Base-by-base conservation (phyloP, 2,329 filamentous ascomycete genomes). In the Fusarium pininemorale region DNA sequence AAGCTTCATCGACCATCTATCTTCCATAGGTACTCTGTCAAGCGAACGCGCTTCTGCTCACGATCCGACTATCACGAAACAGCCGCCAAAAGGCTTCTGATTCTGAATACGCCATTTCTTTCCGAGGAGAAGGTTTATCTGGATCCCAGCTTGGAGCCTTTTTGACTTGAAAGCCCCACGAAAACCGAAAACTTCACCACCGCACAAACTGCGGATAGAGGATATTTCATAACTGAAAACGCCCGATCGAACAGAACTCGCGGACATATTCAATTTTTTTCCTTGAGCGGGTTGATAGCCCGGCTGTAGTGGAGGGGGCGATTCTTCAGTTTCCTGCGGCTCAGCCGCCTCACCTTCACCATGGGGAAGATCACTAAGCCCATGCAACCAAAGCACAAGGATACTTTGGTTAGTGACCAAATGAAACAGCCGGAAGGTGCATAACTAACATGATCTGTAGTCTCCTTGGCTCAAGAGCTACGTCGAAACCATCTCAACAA, bases 391-490 rank as follows among this genome's bases (percentile, higher is more conserved):
- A 92, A 92, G 85, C 90, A 92, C 81, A 87, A 86, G 83, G 90
- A 92, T 83, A 91, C 89, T 37, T 79, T 91, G 87, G 90, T 92
- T 84, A 82, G 88, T 69, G 51, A 35, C 20, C 37, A 28, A 45
- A 28, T 32, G 35, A 32, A 28, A 22, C 9, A 24, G 54, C 50
- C 59, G 44, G 38, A 41, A 39, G 58, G 24, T 38, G 73, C 26
- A 75, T 76, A 45, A 66, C 81, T 82, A 69, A 83, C 77, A 18
- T 50, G 20, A 41, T 63, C 38, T 74, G 54, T 76, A 98, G 94
- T 98, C 96, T 82, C 92, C 94, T 76, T 97, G 93, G 87, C 89
- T 98, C 75, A 90, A 92, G 82, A 88, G 92, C 61, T 98, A 95
- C 80, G 92, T 98, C 79, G 87, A 91, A 78, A 87, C 88, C 75